Evolutionary conservation across 805 yeast genomes (phyloP).

Genomic region (Scheffersomyces coipomensis): DNA sequence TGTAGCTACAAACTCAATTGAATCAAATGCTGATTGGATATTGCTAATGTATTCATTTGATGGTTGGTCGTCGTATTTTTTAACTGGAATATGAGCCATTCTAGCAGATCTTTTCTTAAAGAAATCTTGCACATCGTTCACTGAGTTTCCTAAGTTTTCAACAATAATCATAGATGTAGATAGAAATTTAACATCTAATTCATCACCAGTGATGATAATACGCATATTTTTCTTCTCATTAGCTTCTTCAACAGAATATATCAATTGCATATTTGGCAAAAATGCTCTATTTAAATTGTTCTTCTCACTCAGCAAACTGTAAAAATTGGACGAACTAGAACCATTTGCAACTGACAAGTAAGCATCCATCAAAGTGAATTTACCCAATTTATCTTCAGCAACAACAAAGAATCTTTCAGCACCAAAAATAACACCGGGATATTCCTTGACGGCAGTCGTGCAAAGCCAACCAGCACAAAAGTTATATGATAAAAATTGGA

Average conservation of each 20-base stretch:
- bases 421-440: slow-evolving; percentile 78
- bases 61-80: background rate
- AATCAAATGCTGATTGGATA: slow-evolving; percentile 20
- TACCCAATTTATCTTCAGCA: slow-evolving; percentile 60
- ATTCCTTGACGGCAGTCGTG: slow-evolving; percentile 28
- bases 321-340: slow-evolving; percentile 46
- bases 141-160: slow-evolving; percentile 52
- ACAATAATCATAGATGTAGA: slow-evolving; percentile 54
- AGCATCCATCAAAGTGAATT: slow-evolving; percentile 65
- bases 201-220: slow-evolving; percentile 62
- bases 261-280: slow-evolving; percentile 65
- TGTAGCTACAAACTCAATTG: slow-evolving; percentile 50
- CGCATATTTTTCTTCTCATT: slow-evolving; percentile 38
- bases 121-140: slow-evolving; percentile 38
- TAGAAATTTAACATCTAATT: slow-evolving; percentile 61
- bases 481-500: slow-evolving; percentile 60
- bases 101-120: slow-evolving; percentile 20
- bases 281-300: slow-evolving; percentile 58
- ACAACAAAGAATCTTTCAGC: slow-evolving; percentile 71
- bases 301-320: slow-evolving; percentile 45
- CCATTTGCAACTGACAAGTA: slow-evolving; percentile 74
- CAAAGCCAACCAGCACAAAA: slow-evolving; percentile 81
- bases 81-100: slow-evolving; percentile 1
- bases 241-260: slow-evolving; percentile 35
- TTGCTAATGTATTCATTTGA: background rate